Percentiles rank a stretch among this genome's conserved stretches.
These are phyloP conservation scores for Handroanthus guayacan DNA, from an alignment of 257 asterid species.

Conservation along the genomic window DNA sequence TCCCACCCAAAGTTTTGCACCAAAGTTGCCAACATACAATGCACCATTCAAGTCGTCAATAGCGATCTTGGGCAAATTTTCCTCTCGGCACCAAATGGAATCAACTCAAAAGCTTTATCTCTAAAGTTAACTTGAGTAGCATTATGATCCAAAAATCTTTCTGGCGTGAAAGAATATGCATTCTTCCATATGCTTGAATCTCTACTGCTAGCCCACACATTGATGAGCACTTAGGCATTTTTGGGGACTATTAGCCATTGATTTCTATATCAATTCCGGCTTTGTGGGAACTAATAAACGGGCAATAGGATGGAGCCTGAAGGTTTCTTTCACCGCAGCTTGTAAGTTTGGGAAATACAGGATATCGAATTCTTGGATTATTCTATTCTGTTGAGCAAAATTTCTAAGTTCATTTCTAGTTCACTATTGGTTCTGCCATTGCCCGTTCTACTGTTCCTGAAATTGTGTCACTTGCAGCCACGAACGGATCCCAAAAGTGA, in stretches of 20 bases:
- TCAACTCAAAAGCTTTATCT: constrained; percentile 47
- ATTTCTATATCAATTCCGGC: constrained; percentile 31
- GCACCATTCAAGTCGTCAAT: constrained; percentile 49
- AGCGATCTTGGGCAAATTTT: constrained; percentile 52
- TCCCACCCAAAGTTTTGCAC: constrained; percentile 45
- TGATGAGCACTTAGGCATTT: constrained; percentile 41
- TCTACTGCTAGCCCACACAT: constrained; percentile 52
- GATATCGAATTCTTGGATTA: constrained; percentile 42
- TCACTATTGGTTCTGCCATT: not conserved
- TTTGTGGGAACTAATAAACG: constrained; percentile 46
- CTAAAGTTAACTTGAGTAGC: constrained; percentile 21
- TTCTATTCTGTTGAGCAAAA: constrained; percentile 1
- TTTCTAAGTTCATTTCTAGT: constrained; percentile 28
- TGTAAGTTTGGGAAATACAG: constrained; percentile 31
- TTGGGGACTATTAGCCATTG: constrained; percentile 42
- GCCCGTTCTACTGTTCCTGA: constrained; percentile 31
- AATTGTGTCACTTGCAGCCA: constrained; percentile 42
- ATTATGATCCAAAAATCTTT: constrained; percentile 41
- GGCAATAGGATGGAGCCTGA: constrained; percentile 46
- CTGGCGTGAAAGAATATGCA: constrained; percentile 43
- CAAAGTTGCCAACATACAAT: constrained; percentile 43
- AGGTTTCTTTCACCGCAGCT: constrained; percentile 48
- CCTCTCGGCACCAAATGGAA: constrained; percentile 49
- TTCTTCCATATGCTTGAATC: constrained; percentile 39
- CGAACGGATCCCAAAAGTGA: constrained; percentile 33